Conservation (phyloP, 2,329 filamentous ascomycete genomes). For the Colletotrichum sp. region DNA sequence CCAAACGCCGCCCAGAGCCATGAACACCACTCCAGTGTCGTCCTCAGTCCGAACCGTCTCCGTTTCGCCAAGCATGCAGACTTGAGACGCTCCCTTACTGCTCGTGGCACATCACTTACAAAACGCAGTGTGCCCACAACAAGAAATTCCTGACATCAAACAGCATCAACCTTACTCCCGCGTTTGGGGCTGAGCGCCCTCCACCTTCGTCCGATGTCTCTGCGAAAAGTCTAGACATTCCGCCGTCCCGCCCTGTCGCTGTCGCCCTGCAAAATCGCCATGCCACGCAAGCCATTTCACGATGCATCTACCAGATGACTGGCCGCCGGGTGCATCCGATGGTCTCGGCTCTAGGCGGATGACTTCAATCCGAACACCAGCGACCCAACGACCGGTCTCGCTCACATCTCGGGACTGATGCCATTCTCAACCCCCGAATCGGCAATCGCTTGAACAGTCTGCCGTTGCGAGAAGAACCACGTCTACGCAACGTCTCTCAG, state of each 20-base stretch:
- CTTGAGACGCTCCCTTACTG: slow-evolving; percentile 5
- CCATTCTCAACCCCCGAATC: not conserved
- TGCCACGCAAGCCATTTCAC: slow-evolving; percentile 11
- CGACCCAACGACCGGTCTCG: not conserved
- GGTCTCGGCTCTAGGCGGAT: not conserved
- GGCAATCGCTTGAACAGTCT: not conserved
- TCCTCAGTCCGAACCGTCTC: not conserved
- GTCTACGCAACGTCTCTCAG: not conserved
- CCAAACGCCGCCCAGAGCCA: not conserved
- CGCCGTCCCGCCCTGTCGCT: not conserved
- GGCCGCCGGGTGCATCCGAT: not conserved
- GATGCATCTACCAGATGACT: not conserved
- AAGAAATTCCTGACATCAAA: not conserved
- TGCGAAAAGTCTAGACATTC: slow-evolving; percentile 1
- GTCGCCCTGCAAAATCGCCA: not conserved
- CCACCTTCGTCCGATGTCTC: slow-evolving; percentile 1
- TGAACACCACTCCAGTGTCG: not conserved
- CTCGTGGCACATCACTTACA: not conserved
- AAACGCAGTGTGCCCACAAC: not conserved
- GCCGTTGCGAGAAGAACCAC: not conserved
- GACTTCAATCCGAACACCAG: not conserved
- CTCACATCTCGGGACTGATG: not conserved
- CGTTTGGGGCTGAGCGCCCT: slow-evolving; percentile 20
- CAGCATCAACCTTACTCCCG: slow-evolving; percentile 8
- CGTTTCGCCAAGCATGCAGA: slow-evolving; percentile 7